phyloP scores from a whole-genome alignment of 208 protist species.

The Leishmania lainsoni region DNA sequence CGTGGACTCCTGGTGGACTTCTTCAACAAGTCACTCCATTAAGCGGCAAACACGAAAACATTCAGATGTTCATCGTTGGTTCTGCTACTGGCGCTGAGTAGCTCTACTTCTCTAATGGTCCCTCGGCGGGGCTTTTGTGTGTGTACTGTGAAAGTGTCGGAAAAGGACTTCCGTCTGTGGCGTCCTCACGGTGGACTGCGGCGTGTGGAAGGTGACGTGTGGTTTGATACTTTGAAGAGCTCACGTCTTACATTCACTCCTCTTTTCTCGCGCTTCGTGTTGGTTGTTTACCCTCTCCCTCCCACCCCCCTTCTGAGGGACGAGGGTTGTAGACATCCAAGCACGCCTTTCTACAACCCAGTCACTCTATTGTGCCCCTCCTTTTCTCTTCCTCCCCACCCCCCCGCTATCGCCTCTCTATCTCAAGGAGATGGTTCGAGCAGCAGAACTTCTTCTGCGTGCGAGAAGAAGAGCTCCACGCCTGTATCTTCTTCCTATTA shows the following conservation, averaged over 20 bases:
- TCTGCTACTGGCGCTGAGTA: neutral
- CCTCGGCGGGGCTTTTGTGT: neutral
- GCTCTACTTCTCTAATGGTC: neutral
- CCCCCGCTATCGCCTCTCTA: neutral
- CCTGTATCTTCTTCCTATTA: conserved; percentile 2
- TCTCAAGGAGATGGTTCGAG: neutral
- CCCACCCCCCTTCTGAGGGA: neutral
- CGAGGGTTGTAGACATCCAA: neutral
- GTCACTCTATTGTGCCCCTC: neutral
- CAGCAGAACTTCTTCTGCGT: neutral
- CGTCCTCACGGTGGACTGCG: neutral
- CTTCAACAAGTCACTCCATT: conserved; percentile 35
- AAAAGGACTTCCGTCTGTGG: neutral
- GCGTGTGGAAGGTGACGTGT: neutral
- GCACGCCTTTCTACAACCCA: neutral
- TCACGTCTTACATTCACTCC: neutral
- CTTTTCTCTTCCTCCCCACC: neutral
- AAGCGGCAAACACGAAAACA: neutral
- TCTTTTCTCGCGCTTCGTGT: conserved; percentile 4
- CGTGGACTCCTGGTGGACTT: conserved; percentile 30
- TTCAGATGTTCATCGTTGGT: neutral
- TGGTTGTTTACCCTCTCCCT: neutral
- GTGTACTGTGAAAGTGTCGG: neutral
- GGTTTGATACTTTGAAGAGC: neutral
- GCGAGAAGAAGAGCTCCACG: neutral